These are phyloP conservation scores for Penicillium sp. DNA, from an alignment of 2,329 filamentous ascomycete species.

Conservation along the genomic window DNA sequence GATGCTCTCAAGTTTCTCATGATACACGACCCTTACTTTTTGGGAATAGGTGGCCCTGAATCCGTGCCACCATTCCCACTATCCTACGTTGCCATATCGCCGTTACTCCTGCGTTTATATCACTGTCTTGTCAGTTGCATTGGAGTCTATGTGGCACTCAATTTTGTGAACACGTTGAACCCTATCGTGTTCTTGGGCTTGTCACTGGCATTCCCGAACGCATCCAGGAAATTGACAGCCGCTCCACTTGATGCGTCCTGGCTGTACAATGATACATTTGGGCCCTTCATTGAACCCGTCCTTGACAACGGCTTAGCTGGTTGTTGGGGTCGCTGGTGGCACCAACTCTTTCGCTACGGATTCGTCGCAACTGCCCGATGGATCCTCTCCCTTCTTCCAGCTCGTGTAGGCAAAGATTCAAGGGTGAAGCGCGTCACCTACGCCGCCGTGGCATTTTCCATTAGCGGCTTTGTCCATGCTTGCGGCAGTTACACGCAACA, in stretches of 20 bases:
- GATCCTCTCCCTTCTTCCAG: constrained; percentile 28
- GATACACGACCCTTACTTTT: constrained; percentile 74
- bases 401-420: constrained; percentile 11
- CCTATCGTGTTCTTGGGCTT: constrained; percentile 56
- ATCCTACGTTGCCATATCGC: constrained; percentile 42
- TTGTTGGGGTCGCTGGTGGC: constrained; percentile 84
- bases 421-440: constrained; percentile 20
- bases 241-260: constrained; percentile 57
- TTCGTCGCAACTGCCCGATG: constrained; percentile 37
- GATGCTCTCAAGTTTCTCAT: constrained; percentile 65
- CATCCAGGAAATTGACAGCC: constrained; percentile 54
- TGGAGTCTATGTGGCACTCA: constrained; percentile 56
- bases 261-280: constrained; percentile 57
- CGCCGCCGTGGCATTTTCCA: constrained; percentile 28
- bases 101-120: constrained; percentile 47
- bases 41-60: constrained; percentile 48
- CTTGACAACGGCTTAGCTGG: constrained; percentile 65
- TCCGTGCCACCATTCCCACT: constrained; percentile 42
- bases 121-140: constrained; percentile 53
- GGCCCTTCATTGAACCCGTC: constrained; percentile 38
- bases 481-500: constrained; percentile 62
- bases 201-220: constrained; percentile 44
- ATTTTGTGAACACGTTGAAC: constrained; percentile 54
- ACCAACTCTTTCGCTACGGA: constrained; percentile 75
- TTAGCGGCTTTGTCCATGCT: constrained; percentile 55